Base-by-base conservation (phyloP, 257 asterid genomes). In the Ligustrum vulgare region DNA sequence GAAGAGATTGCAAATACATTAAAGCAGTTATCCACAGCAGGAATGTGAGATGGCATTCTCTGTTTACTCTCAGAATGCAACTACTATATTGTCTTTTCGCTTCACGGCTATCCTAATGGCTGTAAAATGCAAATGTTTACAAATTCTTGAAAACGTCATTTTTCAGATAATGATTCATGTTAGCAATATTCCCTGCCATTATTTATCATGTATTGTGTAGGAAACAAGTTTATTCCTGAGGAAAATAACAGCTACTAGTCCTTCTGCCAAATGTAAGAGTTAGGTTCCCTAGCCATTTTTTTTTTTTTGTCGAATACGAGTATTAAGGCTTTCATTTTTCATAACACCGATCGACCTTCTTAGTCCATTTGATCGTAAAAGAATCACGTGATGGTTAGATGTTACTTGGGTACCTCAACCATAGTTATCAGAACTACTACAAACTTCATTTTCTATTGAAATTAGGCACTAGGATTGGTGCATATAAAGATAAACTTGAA, bases 1-100 rank as follows among this genome's bases (percentile, higher is more conserved):
- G 92, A 89, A 39, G 88, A 85, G 68, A 85, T 93, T 25, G 86
- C 85, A 0, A 83, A 80, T 69, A 82, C 90, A 31, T 39, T 93
- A 13, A 89, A 78, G 75, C 82, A 87, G 54, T 79, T 90, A 77
- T 86, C 89, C 58, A 87, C 80, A 80, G 81, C 82, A 74, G 89
- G 85, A 82, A 80, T 43, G 49, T 90, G 86, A 89, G 66, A 9
- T 56, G n/a, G n/a, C 60, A 51, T 51, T 51, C 60, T 51, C 23
- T 6, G 10, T 51, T 51, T 4, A 18, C 60, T 13, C n/a, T 43
- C 6, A 43, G 5, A 13, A 51, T 16, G 60, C 60, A 51, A n/a
- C 22, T 51, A 18, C 20, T 51, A 23, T 51, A 5, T 43, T 2
- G 18, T 43, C 51, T 43, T 12, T 43, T 43, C 18, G 6, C n/a